Percentiles rank a stretch among this genome's conserved stretches.
Evolutionary conservation across 306 rosid genomes (phyloP).

Genomic region (Cicer yamashitae): DNA sequence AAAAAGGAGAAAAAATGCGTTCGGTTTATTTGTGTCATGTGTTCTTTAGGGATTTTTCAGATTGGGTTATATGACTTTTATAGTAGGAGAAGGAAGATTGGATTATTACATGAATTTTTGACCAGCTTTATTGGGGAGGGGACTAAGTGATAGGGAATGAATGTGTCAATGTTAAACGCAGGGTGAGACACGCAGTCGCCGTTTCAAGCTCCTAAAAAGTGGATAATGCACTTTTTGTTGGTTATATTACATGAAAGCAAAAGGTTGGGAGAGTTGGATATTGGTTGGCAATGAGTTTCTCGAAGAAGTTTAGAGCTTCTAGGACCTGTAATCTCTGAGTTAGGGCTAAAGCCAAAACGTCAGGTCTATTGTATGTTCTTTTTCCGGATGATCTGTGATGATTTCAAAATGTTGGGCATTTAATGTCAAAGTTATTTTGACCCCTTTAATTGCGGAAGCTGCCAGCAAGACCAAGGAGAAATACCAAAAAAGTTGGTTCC

Average conservation of each 20-base stretch:
- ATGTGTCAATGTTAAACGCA: not conserved
- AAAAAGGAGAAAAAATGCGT: not conserved
- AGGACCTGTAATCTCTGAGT: not conserved
- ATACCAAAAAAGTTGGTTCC: slow-evolving; percentile 6
- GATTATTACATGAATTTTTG: not conserved
- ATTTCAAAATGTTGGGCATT: not conserved
- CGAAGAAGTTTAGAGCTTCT: slow-evolving; percentile 18
- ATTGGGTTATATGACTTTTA: not conserved
- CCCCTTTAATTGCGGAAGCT: not conserved
- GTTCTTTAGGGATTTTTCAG: not conserved
- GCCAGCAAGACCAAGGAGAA: slow-evolving; percentile 8
- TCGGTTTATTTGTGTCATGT: not conserved
- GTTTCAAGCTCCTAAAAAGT: slow-evolving; percentile 2
- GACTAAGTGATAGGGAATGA: not conserved
- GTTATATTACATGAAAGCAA: not conserved
- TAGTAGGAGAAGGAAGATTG: not conserved
- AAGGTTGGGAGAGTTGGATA: slow-evolving; percentile 14
- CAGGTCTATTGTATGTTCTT: not conserved
- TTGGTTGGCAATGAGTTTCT: not conserved
- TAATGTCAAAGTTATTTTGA: not conserved
- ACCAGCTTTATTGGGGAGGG: not conserved
- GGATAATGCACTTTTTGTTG: not conserved
- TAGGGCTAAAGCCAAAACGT: not conserved
- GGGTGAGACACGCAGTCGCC: not conserved
- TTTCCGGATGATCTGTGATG: not conserved